These are phyloP conservation scores for Lentinula sp. DNA, from an alignment of 768 basidiomycete species.

Conservation along the genomic window DNA sequence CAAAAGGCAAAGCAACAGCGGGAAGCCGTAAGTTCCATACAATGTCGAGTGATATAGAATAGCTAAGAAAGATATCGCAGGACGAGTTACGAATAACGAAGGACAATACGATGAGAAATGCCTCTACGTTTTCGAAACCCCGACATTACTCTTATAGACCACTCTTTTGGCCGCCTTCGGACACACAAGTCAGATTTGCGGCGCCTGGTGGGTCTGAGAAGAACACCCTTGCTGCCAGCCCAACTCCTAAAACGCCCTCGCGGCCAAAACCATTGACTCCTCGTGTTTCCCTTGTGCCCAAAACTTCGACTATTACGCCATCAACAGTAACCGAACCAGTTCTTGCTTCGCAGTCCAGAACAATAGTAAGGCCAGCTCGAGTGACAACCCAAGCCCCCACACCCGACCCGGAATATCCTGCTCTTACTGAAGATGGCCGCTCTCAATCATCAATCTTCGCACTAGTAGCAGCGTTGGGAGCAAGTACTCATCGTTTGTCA, in stretches of 20 bases:
- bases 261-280: constrained; percentile 1
- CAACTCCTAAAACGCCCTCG: constrained; percentile 3
- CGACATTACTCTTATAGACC: constrained; percentile 22
- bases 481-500: constrained; percentile 21
- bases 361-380: background rate
- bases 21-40: constrained; percentile 16
- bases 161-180: constrained; percentile 17
- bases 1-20: constrained; percentile 25
- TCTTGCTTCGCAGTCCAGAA: background rate
- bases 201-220: constrained; percentile 8
- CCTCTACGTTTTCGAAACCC: constrained; percentile 19
- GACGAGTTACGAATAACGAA: constrained; percentile 21
- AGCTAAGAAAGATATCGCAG: constrained; percentile 9
- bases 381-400: background rate
- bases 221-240: constrained; percentile 7
- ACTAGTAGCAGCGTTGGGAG: background rate
- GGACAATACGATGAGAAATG: constrained; percentile 38
- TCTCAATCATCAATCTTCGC: background rate
- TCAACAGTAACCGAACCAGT: background rate
- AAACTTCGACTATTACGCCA: background rate
- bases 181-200: constrained; percentile 36
- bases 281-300: background rate
- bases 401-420: constrained; percentile 14
- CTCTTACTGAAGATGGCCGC: constrained; percentile 10
- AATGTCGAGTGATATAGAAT: background rate